phyloP scores from a whole-genome alignment of 2,329 filamentous ascomycete species.

The Beauveria brongniartii region DNA sequence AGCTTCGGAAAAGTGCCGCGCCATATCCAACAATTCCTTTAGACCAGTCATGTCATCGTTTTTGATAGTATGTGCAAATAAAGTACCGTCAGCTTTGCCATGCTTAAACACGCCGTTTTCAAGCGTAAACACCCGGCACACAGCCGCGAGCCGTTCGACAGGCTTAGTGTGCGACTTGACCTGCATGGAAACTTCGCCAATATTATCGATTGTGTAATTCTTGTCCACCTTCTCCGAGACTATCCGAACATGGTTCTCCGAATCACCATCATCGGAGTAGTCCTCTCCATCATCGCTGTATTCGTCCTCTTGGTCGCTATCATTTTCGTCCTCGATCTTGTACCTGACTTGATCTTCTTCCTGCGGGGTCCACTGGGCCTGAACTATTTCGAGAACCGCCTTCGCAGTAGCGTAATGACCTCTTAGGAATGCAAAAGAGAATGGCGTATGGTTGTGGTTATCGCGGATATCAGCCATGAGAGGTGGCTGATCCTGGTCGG shows the following conservation, averaged over 20 bases:
- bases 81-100: slow-evolving; percentile 14
- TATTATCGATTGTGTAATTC: slow-evolving; percentile 66
- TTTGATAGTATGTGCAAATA: slow-evolving; percentile 39
- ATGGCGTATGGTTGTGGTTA: slow-evolving; percentile 43
- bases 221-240: slow-evolving; percentile 52
- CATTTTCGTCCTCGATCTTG: slow-evolving; percentile 33
- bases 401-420: slow-evolving; percentile 57
- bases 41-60: slow-evolving; percentile 47
- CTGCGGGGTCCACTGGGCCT: slow-evolving; percentile 56
- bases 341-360: slow-evolving; percentile 45
- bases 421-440: slow-evolving; percentile 58
- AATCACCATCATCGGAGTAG: slow-evolving; percentile 27
- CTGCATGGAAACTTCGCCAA: slow-evolving; percentile 60
- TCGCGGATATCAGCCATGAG: slow-evolving; percentile 57
- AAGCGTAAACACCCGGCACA: slow-evolving; percentile 24
- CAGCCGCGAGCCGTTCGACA: slow-evolving; percentile 37
- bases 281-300: slow-evolving; percentile 25
- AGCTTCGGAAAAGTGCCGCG: slow-evolving; percentile 35
- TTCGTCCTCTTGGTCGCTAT: slow-evolving; percentile 31
- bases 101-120: slow-evolving; percentile 22
- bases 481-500: slow-evolving; percentile 45
- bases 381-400: slow-evolving; percentile 60
- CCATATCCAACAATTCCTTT: slow-evolving; percentile 49
- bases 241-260: slow-evolving; percentile 35
- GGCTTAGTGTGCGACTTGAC: slow-evolving; percentile 58